Evolutionary conservation across 139 green algal genomes (phyloP), one percentile per base, ranked within the genome.

Genomic region (Chlamydomonas asymmetrica): DNA sequence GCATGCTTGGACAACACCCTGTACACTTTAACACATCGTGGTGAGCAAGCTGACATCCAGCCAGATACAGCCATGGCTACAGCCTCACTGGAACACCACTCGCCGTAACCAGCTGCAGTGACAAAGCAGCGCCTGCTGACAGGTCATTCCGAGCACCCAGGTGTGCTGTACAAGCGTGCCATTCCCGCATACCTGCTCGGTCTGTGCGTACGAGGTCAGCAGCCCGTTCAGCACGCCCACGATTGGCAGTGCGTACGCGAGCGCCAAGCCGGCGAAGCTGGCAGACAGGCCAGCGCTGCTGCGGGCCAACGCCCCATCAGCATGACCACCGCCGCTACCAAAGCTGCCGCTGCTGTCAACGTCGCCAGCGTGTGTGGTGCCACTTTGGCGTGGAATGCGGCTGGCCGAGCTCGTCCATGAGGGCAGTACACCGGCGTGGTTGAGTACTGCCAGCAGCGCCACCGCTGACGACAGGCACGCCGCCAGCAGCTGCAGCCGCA

Each of bases 401-500:
- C 48, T 27, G 29, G 20, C 13, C 10, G n/a, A n/a, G n/a, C n/a
- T n/a, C n/a, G n/a, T n/a, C n/a, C n/a, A n/a, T n/a, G n/a, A 3
- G 37, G 31, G 48, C n/a, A 48, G 40, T 32, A 68, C 41, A 20
- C 31, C 20, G 7, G 60, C 16, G 60, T 75, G 35, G 73, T 18
- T 10, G 40, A 67, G 32, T 0, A 91, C 84, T 0, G 88, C 90
- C 10, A 92, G 63, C 8, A 72, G 45, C 0, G 79, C 85, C 23
- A 97, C 78, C 0, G 84, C 75, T 4, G 80, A 81, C 20, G 94
- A 82, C 29, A 97, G 71, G 1, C 60, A 61, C 0, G 90, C 82
- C 34, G 93, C 92, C 73, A 96, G 82, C 23, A 94, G 77, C 83
- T 97, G 93, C 75, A 98, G 86, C 10, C 92, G 78, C 37, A 95